These are phyloP conservation scores for Coriaria nepalensis DNA, from an alignment of 306 rosid species.

Conservation along the genomic window DNA sequence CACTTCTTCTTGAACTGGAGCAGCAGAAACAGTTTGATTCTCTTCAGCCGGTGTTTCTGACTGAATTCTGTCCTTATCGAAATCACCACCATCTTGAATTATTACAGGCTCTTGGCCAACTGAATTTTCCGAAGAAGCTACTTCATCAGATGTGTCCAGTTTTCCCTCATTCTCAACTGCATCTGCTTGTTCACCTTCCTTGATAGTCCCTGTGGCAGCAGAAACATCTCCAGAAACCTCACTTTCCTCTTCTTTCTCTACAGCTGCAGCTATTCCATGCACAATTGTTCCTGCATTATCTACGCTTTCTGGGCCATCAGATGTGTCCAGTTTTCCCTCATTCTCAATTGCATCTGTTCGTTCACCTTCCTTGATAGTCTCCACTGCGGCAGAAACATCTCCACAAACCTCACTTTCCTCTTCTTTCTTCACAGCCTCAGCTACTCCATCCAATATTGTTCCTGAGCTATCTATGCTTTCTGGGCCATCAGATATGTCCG, in stretches of 20 bases:
- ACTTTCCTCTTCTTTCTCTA: constrained; percentile 3
- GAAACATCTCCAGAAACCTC: no score
- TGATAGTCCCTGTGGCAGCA: not conserved
- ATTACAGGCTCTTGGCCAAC: constrained; percentile 19
- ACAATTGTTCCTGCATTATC: not conserved
- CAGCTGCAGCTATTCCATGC: not conserved
- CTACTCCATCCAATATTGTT: not conserved
- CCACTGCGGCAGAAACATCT: not conserved
- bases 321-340: constrained; percentile 18
- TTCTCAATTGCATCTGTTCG: constrained; percentile 25
- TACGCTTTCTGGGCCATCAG: constrained; percentile 19
- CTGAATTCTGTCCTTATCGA: constrained; percentile 27
- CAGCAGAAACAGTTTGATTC: constrained; percentile 25
- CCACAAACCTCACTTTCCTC: not conserved
- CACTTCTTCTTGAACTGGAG: constrained; percentile 22
- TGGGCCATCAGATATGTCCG: not conserved
- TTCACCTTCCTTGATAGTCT: not conserved
- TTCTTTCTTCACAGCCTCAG: not conserved
- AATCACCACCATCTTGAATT: constrained; percentile 23
- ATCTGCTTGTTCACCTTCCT: constrained; percentile 13
- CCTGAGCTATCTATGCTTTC: constrained; percentile 2
- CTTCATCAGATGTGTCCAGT: constrained; percentile 16
- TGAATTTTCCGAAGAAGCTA: constrained; percentile 21
- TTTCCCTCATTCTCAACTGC: constrained; percentile 22
- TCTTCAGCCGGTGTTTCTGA: constrained; percentile 21